A percentile compares a stretch with the other conserved stretches of the same genome.
Evolutionary conservation across 768 basidiomycete species (phyloP).

Genomic region (Amanita exitialis): DNA sequence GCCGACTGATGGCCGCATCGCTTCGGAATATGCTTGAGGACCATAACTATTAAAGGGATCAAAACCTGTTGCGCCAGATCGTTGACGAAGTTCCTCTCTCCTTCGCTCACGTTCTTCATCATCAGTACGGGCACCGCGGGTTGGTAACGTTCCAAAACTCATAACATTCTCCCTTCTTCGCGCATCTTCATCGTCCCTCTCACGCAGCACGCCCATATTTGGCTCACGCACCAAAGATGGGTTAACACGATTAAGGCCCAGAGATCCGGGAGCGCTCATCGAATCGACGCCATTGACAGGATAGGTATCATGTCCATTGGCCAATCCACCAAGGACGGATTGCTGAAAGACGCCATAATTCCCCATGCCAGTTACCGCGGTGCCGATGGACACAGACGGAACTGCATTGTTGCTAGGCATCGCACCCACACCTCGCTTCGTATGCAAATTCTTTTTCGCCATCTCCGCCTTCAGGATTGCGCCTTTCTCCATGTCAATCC

Average conservation of each 20-base stretch:
- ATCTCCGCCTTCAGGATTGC: slow-evolving; percentile 95
- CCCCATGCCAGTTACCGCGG: not conserved
- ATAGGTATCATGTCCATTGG: slow-evolving; percentile 16
- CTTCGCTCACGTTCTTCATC: slow-evolving; percentile 49
- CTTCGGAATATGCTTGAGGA: slow-evolving; percentile 9
- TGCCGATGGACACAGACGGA: slow-evolving; percentile 9
- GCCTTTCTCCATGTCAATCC: slow-evolving; percentile 90
- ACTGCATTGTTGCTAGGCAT: slow-evolving; percentile 23
- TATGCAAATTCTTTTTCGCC: slow-evolving; percentile 99
- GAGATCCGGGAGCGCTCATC: slow-evolving; percentile 28
- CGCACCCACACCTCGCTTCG: slow-evolving; percentile 82
- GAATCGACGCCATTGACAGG: slow-evolving; percentile 13
- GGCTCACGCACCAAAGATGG: slow-evolving; percentile 14
- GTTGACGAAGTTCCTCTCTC: slow-evolving; percentile 36
- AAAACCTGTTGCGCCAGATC: slow-evolving; percentile 41
- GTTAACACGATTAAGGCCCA: slow-evolving; percentile 32
- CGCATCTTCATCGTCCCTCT: slow-evolving; percentile 39
- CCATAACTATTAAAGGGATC: slow-evolving; percentile 73
- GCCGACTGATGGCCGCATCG: not conserved
- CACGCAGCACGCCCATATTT: slow-evolving; percentile 9
- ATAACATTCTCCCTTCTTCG: slow-evolving; percentile 29
- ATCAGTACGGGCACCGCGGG: slow-evolving; percentile 47
- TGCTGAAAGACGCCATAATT: slow-evolving; percentile 10
- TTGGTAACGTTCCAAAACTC: slow-evolving; percentile 22
- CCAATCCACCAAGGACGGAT: slow-evolving; percentile 13